Conservation (phyloP, 805 yeast genomes). For the Wickerhamomyces sydowiorum region DNA sequence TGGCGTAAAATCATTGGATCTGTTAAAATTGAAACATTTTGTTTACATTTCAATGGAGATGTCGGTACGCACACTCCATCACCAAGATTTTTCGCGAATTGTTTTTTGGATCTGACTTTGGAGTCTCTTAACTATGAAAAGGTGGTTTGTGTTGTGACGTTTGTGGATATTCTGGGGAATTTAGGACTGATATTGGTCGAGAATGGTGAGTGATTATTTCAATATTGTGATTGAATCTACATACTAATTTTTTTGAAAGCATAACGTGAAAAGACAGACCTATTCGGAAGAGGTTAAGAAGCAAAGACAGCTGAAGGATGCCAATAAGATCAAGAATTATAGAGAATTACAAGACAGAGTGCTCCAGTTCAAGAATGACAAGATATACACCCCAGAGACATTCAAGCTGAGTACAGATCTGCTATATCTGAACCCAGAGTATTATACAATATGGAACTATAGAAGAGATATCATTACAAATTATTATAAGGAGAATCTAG, state of each 20-base stretch:
- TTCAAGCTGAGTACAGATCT: constrained; percentile 52
- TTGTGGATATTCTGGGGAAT: too few relatives aligned
- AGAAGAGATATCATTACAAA: constrained; percentile 61
- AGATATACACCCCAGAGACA: constrained; percentile 29
- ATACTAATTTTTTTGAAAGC: too few relatives aligned
- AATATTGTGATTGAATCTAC: too few relatives aligned
- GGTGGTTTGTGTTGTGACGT: too few relatives aligned
- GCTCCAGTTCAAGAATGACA: constrained; percentile 28
- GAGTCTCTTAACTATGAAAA: too few relatives aligned
- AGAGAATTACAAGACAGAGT: constrained; percentile 37
- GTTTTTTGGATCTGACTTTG: too few relatives aligned
- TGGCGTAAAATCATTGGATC: too few relatives aligned
- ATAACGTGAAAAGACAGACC: constrained; percentile 61
- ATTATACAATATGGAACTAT: constrained; percentile 86
- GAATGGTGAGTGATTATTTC: constrained; percentile 2
- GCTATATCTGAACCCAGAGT: constrained; percentile 72
- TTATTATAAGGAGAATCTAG: constrained; percentile 10
- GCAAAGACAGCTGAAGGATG: constrained; percentile 52
- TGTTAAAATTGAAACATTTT: too few relatives aligned
- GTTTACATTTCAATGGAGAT: not conserved
- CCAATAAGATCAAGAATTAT: constrained; percentile 52
- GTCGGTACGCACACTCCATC: too few relatives aligned
- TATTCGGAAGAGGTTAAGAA: constrained; percentile 50
- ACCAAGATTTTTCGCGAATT: not conserved
- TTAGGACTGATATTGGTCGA: too few relatives aligned